A percentile compares a stretch with the other conserved stretches of the same genome.
Conservation (phyloP, 1,139 yeast species). For the Candida tropicalis region DNA sequence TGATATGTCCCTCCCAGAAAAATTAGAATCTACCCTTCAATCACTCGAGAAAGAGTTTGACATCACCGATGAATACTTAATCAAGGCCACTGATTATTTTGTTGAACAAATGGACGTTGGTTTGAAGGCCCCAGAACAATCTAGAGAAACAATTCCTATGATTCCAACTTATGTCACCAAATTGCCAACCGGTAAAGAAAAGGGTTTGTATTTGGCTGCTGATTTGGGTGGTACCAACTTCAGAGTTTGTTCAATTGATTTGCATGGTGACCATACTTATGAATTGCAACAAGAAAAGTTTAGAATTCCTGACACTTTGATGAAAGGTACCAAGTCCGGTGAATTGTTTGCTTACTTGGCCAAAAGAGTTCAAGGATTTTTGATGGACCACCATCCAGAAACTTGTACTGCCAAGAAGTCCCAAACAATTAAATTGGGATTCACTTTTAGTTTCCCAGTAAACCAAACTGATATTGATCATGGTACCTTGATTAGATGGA, state of each 20-base stretch:
- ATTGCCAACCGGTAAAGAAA: conserved; percentile 80
- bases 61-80: conserved; percentile 53
- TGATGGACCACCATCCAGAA: conserved; percentile 63
- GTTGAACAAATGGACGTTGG: conserved; percentile 65
- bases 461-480: conserved; percentile 76
- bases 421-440: conserved; percentile 66
- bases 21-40: conserved; percentile 39
- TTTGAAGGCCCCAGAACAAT: conserved; percentile 39
- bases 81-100: conserved; percentile 65
- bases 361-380: conserved; percentile 61
- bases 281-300: conserved; percentile 69
- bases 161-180: conserved; percentile 83
- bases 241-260: conserved; percentile 80
- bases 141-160: conserved; percentile 71
- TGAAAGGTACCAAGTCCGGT: conserved; percentile 54
- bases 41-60: conserved; percentile 57
- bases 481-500: conserved; percentile 90
- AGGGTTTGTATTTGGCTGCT: conserved; percentile 77
- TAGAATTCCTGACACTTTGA: conserved; percentile 71
- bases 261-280: conserved; percentile 82
- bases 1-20: conserved; percentile 15
- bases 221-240: conserved; percentile 90
- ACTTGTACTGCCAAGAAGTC: conserved; percentile 15
- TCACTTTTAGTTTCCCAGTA: conserved; percentile 92
- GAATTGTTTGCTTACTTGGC: conserved; percentile 77